These are phyloP conservation scores for Cyberlindnera suaveolens DNA, from an alignment of 805 yeast species.

Conservation along the genomic window DNA sequence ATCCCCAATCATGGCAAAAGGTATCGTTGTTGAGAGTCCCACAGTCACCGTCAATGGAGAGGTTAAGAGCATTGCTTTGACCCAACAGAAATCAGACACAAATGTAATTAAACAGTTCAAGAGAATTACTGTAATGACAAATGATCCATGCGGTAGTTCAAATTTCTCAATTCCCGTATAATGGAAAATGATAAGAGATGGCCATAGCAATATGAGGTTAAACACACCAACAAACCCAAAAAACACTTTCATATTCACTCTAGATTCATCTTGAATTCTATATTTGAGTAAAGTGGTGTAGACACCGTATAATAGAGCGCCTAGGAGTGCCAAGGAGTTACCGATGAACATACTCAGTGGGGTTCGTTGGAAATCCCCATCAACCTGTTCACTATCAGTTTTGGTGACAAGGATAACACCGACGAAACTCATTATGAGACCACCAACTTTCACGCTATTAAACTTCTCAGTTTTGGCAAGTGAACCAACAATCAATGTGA, in stretches of 20 bases:
- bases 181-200: slow-evolving; percentile 64
- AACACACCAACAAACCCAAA: slow-evolving; percentile 94
- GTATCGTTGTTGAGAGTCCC: slow-evolving; percentile 89
- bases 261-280: slow-evolving; percentile 64
- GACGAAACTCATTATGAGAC: slow-evolving; percentile 61
- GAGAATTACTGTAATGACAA: slow-evolving; percentile 46
- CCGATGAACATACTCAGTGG: slow-evolving; percentile 47
- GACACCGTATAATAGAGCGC: slow-evolving; percentile 87
- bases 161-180: slow-evolving; percentile 60
- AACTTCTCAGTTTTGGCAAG: slow-evolving; percentile 65
- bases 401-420: slow-evolving; percentile 81
- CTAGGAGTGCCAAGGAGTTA: slow-evolving; percentile 69
- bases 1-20: slow-evolving; percentile 91
- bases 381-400: slow-evolving; percentile 37
- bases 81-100: slow-evolving; percentile 92
- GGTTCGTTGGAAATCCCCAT: slow-evolving; percentile 19
- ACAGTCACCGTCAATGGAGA: slow-evolving; percentile 94
- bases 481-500: slow-evolving; percentile 81
- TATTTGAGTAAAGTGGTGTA: slow-evolving; percentile 81
- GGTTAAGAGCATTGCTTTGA: slow-evolving; percentile 86
- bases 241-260: slow-evolving; percentile 79
- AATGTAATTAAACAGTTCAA: slow-evolving; percentile 75
- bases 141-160: slow-evolving; percentile 54
- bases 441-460: slow-evolving; percentile 56
- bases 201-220: slow-evolving; percentile 75